A percentile compares a stretch with the other conserved stretches of the same genome.
Conservation (phyloP, 1,284 basidiomycete species). For the Irpex sp. region DNA sequence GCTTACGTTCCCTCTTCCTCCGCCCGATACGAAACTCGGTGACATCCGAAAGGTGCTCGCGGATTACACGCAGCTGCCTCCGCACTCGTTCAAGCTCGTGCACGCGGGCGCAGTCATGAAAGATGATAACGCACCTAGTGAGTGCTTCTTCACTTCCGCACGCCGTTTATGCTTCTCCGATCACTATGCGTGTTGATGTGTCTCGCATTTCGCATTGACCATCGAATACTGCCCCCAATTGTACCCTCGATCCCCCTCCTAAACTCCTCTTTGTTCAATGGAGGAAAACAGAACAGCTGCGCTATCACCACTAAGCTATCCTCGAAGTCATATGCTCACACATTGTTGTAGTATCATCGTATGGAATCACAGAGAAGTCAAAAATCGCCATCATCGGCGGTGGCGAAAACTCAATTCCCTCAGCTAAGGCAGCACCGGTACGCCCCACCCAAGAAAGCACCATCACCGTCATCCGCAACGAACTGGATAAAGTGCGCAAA, state of each 20-base stretch:
- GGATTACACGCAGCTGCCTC: constrained; percentile 60
- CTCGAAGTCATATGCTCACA: constrained; percentile 12
- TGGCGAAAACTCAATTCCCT: constrained; percentile 23
- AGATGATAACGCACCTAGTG: constrained; percentile 66
- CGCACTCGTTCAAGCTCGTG: constrained; percentile 70
- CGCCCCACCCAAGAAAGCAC: constrained; percentile 48
- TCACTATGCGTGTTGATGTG: constrained; percentile 12
- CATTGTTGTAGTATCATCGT: constrained; percentile 51
- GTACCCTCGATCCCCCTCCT: background rate
- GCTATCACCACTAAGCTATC: background rate
- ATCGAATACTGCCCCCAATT: background rate
- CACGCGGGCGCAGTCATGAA: constrained; percentile 78
- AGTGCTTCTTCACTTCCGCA: constrained; percentile 26
- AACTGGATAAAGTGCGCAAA: constrained; percentile 51
- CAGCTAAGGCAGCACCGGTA: constrained; percentile 17
- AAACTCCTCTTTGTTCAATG: background rate
- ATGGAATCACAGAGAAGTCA: constrained; percentile 57
- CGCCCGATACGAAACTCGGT: constrained; percentile 49
- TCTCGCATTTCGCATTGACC: constrained; percentile 3
- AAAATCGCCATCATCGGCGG: constrained; percentile 60
- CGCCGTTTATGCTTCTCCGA: constrained; percentile 8
- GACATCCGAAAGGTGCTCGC: constrained; percentile 54
- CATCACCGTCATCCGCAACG: constrained; percentile 53
- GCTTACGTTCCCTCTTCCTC: constrained; percentile 55
- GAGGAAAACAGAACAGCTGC: background rate